Conservation (phyloP, 2,329 filamentous ascomycete genomes). For the Epichloe gansuensis region DNA sequence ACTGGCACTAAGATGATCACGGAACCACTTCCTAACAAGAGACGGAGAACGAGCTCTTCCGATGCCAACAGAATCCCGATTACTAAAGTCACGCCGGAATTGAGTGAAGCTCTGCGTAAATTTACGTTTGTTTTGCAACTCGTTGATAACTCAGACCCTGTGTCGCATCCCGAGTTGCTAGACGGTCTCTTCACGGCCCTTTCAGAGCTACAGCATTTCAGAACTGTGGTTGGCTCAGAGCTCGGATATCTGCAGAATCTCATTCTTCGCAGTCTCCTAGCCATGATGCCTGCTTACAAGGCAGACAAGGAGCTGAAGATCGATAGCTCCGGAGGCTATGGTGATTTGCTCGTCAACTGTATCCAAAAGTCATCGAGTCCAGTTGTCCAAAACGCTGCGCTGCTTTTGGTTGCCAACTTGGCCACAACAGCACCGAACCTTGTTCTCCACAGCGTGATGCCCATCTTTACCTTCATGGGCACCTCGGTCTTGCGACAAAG, state of each 20-base stretch:
- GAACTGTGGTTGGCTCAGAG: constrained; percentile 68
- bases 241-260: constrained; percentile 83
- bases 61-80: constrained; percentile 49
- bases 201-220: constrained; percentile 77
- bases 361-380: constrained; percentile 84
- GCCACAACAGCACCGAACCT: constrained; percentile 81
- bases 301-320: constrained; percentile 47
- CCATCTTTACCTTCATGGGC: constrained; percentile 97
- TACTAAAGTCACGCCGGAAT: constrained; percentile 49
- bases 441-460: constrained; percentile 95
- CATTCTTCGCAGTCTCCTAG: constrained; percentile 66
- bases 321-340: constrained; percentile 67
- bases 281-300: constrained; percentile 71
- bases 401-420: constrained; percentile 76
- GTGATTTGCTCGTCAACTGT: constrained; percentile 86
- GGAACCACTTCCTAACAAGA: constrained; percentile 61
- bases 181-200: constrained; percentile 71
- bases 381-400: constrained; percentile 82
- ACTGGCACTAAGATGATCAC: constrained; percentile 60
- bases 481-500: constrained; percentile 81
- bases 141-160: constrained; percentile 67
- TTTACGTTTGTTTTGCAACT: constrained; percentile 82
- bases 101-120: constrained; percentile 56
- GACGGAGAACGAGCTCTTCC: constrained; percentile 63
- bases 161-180: constrained; percentile 62